Evolutionary conservation across 2,329 filamentous ascomycete genomes (phyloP), one percentile per base, ranked within the genome.

Genomic region (Thelonectria olida): DNA sequence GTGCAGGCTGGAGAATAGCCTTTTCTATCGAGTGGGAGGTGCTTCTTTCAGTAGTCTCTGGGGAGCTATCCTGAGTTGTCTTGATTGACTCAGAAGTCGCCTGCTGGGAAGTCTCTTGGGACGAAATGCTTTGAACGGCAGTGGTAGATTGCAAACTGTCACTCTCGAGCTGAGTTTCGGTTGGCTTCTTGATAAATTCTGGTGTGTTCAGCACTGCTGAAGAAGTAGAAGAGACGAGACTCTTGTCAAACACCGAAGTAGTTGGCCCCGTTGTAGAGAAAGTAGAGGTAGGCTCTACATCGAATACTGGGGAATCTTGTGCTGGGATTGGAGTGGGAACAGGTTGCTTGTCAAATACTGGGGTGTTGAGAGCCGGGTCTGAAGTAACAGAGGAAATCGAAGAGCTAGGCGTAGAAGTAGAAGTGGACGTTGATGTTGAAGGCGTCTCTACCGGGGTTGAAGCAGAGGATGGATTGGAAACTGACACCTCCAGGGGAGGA

Each of bases 371-470:
- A 12, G 34, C 31, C 7, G 48, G 13, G 27, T 17, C 31, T 10
- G 59, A 38, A 42, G 57, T 47, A 7, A 31, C 13, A 49, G 61
- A 39, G 17, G 62, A 60, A 48, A 58, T 64, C 38, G 62, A 27
- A 12, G 53, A 51, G 19, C n/a, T 50, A 9, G 53, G 39, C 34
- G 44, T 34, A 39, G 66, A 50, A 12, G 58, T 51, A 17, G 63
- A 42, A 28, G 50, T 25, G 6, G 44, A 44, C 23, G 52, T 42
- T 8, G 47, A n/a, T n/a, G n/a, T n/a, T n/a, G n/a, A n/a, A n/a
- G n/a, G n/a, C n/a, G n/a, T n/a, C n/a, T n/a, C n/a, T n/a, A n/a
- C 41, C 13, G 47, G 50, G 23, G 63, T 63, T 52, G 62, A 64
- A 22, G 53, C 66, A 25, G 55, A 58, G 31, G 54, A 63, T 45